These are phyloP conservation scores for Trichoderma arundinaceum DNA, from an alignment of 2,329 filamentous ascomycete genomes.

Conservation along the genomic window DNA sequence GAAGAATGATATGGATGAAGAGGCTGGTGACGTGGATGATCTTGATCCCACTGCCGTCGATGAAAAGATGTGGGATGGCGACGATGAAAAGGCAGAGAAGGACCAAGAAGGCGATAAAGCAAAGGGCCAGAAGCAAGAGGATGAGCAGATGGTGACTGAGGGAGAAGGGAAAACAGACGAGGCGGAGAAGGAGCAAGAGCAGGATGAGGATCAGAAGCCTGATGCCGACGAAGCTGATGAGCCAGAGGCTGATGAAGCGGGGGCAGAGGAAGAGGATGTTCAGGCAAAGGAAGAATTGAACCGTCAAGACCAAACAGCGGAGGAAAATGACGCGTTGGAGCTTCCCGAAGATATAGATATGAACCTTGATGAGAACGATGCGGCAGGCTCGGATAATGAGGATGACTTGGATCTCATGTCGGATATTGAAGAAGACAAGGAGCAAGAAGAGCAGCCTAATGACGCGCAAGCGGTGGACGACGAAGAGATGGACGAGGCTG, in stretches of 20 bases:
- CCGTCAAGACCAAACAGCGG: slow-evolving; percentile 73
- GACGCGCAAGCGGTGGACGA: slow-evolving; percentile 48
- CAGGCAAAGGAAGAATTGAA: slow-evolving; percentile 62
- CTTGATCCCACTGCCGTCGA: slow-evolving; percentile 88
- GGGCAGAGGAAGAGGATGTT: slow-evolving; percentile 61
- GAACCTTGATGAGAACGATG: slow-evolving; percentile 72
- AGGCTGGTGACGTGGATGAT: slow-evolving; percentile 89
- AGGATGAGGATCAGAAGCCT: slow-evolving; percentile 53
- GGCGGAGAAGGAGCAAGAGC: slow-evolving; percentile 51
- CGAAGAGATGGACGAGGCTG: slow-evolving; percentile 46
- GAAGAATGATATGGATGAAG: slow-evolving; percentile 82
- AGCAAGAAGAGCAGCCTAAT: slow-evolving; percentile 46
- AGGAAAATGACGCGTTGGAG: slow-evolving; percentile 81
- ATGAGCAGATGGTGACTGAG: slow-evolving; percentile 64
- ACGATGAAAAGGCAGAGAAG: slow-evolving; percentile 79
- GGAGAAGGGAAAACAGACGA: slow-evolving; percentile 60
- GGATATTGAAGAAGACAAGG: slow-evolving; percentile 56
- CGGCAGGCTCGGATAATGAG: slow-evolving; percentile 59
- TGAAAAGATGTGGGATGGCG: slow-evolving; percentile 98
- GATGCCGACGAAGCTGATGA: slow-evolving; percentile 48
- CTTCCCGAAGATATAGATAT: slow-evolving; percentile 89
- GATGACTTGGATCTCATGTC: slow-evolving; percentile 65
- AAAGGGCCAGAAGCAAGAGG: slow-evolving; percentile 70
- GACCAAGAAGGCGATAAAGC: slow-evolving; percentile 77
- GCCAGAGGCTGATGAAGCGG: slow-evolving; percentile 51